Evolutionary conservation across 257 asterid genomes (phyloP).

Genomic region (Petunia axillaris): DNA sequence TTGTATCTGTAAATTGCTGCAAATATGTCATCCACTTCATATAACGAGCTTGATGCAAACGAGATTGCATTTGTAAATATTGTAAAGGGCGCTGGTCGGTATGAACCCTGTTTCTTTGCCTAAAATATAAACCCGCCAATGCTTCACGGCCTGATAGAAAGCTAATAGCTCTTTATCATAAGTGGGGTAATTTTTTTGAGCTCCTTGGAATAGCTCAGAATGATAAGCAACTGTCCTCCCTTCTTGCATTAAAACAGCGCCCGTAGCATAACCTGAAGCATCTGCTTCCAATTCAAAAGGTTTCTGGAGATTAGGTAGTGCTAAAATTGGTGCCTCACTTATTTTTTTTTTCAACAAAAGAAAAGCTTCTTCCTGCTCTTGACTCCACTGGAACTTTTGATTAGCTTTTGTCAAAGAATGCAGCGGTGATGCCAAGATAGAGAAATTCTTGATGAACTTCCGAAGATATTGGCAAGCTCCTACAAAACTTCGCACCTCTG

Average conservation of each 20-base stretch:
- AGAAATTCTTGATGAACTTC: neutral
- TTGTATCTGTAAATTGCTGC: neutral
- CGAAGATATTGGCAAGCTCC: neutral
- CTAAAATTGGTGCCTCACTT: neutral
- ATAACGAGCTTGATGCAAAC: neutral
- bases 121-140: conserved; percentile 8
- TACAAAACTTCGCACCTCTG: neutral
- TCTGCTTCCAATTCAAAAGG: neutral
- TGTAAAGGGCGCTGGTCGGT: neutral
- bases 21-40: conserved; percentile 1
- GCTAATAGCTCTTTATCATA: neutral
- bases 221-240: neutral
- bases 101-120: neutral
- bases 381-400: neutral
- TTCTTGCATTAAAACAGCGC: neutral
- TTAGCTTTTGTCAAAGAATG: neutral
- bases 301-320: neutral
- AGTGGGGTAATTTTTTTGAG: too few relatives aligned
- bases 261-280: neutral
- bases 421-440: neutral
- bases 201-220: too few relatives aligned
- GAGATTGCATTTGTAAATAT: neutral
- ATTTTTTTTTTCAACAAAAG: neutral
- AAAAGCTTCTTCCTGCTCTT: neutral
- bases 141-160: neutral